Evolutionary conservation across 2,329 filamentous ascomycete genomes (phyloP), one percentile per base, ranked within the genome.

Genomic region (Thielaviopsis ethacetica): DNA sequence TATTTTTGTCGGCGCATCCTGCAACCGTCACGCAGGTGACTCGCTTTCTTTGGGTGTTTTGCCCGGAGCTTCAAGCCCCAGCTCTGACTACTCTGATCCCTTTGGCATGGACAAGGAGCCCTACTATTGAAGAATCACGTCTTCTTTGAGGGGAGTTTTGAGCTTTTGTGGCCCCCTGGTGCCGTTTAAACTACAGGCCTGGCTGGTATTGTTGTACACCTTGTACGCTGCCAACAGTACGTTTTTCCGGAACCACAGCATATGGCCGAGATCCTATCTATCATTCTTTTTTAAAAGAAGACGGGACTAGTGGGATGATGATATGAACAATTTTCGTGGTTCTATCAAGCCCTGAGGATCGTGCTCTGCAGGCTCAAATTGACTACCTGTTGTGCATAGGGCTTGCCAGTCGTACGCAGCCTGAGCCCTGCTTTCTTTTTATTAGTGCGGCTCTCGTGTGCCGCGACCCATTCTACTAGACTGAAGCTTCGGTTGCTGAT

Each of bases 1-100:
- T 6, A 86, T 95, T 56, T 76, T 88, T 21, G 89, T 95, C 24
- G 91, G 90, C 56, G 93, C 93, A 68, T 79, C 85, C 57, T 95
- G 90, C 72, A 65, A 64, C 57, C 59, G 62, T 44, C 69, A 71
- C 57, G 44, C 44, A 19, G 44, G 62, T 68, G 6, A 64, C 66
- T 34, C 68, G 70, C 54, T 17, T 56, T 24, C 27, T 27, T 27
- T 47, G 7, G 44, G 17, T 47, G 15, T 27, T 6, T 22, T 5
- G 24, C n/a, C 49, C 22, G 38, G 38, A 34, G 49, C n/a, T 41
- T 49, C 21, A 12, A 52, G 47, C 21, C 19, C 44, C 47, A 19
- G 34, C 24, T 55, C 3, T 15, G 44, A 49, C n/a, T 49, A 21
- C 44, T 49, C 44, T 5, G 44, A 49, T 12, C n/a, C 44, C 7